Evolutionary conservation across 768 basidiomycete genomes (phyloP), one percentile per base, ranked within the genome.

Genomic region (Pholiota microspora): DNA sequence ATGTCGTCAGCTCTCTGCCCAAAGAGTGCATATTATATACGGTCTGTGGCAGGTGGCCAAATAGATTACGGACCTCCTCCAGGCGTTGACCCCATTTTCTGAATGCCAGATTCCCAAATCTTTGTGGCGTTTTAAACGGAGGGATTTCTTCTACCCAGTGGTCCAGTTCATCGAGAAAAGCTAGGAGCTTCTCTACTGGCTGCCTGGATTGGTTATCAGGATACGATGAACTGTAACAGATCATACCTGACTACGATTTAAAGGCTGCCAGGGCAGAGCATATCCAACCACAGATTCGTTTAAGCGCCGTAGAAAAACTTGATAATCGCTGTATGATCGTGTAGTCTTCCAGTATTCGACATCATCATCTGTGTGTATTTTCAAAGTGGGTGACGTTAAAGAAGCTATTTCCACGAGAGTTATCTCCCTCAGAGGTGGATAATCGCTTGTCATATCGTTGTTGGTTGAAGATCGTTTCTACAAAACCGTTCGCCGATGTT

Each of bases 101-200:
- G 63, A 98, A 98, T 0, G 92, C 87, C 15, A 94, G 81, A 69
- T 98, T 97, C 1, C 96, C 96, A 66, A 89, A 99, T 8, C 94
- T 79, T 61, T 97, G 95, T 4, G 88, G 81, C 7, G 86, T 81
- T 34, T 80, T 66, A 5, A 82, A 77, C 0, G 87, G 84, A 2
- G 94, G 94, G 7, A 94, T 88, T 24, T 87, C 84, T 32, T 89
- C 83, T 23, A 94, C 84, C 92, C 92, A 93, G 1, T 58, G 57
- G 59, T 85, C 82, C 36, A 97, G 70, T 9, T 76, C 74, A 55
- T 88, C 80, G 15, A 99, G 72, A 56, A 95, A 71, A 4, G 61
- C 62, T 0, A 94, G 59, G 10, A 79, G 68, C 45, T 66, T 63
- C n/a, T 62, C 56, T 32, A 83, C 75, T 9, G 79, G 73, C 62